phyloP scores from a whole-genome alignment of 2,329 filamentous ascomycete species.

The Pyrenophora graminea region DNA sequence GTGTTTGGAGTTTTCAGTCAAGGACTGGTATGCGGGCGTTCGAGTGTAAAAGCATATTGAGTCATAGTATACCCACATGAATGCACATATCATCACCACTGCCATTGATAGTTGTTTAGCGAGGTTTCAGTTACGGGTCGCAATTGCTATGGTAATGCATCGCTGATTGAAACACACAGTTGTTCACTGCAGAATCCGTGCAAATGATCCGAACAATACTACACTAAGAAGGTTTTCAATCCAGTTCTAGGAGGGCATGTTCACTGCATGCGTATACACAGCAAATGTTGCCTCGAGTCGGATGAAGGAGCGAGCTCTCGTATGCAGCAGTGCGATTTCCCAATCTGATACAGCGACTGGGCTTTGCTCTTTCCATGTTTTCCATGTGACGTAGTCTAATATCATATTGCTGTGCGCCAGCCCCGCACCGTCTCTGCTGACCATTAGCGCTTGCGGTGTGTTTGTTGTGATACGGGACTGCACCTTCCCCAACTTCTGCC shows the following conservation, averaged over 20 bases:
- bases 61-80: slow-evolving; percentile 3
- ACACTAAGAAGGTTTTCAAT: neutral
- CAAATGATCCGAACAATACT: no score
- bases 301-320: slow-evolving; percentile 21
- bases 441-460: slow-evolving; percentile 2
- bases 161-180: no score
- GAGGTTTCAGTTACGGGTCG: no score
- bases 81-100: neutral
- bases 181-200: no score
- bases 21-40: slow-evolving; percentile 1
- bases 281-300: neutral
- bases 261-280: neutral
- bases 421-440: neutral
- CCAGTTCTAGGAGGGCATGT: neutral
- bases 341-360: neutral
- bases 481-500: slow-evolving; percentile 17
- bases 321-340: slow-evolving; percentile 10
- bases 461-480: slow-evolving; percentile 23
- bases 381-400: slow-evolving; percentile 8
- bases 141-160: no score
- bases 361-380: neutral
- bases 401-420: neutral
- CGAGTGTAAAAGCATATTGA: neutral
- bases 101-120: neutral
- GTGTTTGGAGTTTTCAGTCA: neutral